Evolutionary conservation across 495 filamentous ascomycete species (phyloP).

Genomic region (Rostrohypoxylon terebratum): DNA sequence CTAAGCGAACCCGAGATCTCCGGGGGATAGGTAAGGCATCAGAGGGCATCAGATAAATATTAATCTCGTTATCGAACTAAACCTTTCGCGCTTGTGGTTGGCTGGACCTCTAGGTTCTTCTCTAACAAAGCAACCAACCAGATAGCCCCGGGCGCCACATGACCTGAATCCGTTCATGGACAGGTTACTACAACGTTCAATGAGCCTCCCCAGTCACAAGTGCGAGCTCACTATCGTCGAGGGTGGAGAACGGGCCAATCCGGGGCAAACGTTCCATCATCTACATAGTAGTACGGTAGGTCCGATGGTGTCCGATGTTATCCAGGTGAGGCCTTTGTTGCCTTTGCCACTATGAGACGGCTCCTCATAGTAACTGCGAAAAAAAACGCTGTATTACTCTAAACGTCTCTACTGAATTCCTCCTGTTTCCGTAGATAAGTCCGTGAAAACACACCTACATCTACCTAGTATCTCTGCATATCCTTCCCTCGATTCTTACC

Average conservation of each 20-base stretch:
- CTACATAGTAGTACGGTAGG: slow-evolving; percentile 6
- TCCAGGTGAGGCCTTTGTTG: slow-evolving; percentile 29
- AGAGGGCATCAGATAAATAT: slow-evolving; percentile 12
- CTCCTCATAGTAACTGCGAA: slow-evolving; percentile 48
- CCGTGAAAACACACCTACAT: slow-evolving; percentile 27
- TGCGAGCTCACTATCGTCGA: slow-evolving; percentile 38
- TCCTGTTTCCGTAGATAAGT: slow-evolving; percentile 29
- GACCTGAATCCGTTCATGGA: slow-evolving; percentile 45
- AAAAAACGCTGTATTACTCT: slow-evolving; percentile 24
- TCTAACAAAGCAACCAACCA: slow-evolving; percentile 48
- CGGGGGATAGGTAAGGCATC: slow-evolving; percentile 41
- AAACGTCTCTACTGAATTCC: slow-evolving; percentile 13
- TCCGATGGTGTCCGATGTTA: slow-evolving; percentile 44
- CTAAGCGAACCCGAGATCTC: slow-evolving; percentile 47
- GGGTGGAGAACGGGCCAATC: slow-evolving; percentile 46
- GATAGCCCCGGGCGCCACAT: slow-evolving; percentile 43
- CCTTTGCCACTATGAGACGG: slow-evolving; percentile 34
- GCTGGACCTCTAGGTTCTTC: slow-evolving; percentile 32
- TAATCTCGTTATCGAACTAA: slow-evolving; percentile 21
- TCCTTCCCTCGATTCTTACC: slow-evolving; percentile 18
- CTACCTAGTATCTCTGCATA: slow-evolving; percentile 5
- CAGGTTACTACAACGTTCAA: slow-evolving; percentile 52
- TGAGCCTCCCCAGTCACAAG: slow-evolving; percentile 36
- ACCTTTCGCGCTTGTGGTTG: slow-evolving; percentile 30
- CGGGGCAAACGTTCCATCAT: slow-evolving; percentile 50